A percentile compares a stretch with the other conserved stretches of the same genome.
Evolutionary conservation across 2,329 filamentous ascomycete genomes (phyloP).

Genomic region (Aureobasidium uvarum): DNA sequence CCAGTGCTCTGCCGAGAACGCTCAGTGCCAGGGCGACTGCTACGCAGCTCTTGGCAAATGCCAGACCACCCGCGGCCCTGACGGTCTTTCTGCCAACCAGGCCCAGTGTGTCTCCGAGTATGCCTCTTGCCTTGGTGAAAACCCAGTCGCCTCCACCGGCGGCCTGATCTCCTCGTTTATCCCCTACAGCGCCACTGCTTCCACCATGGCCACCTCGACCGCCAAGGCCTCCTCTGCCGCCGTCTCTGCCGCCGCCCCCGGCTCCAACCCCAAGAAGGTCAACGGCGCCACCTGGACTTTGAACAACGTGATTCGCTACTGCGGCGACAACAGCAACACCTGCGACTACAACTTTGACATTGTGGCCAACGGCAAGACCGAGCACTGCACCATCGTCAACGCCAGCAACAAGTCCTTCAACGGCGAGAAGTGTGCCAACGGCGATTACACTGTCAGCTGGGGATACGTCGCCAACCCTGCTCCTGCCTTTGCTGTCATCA

Average conservation of each 20-base stretch:
- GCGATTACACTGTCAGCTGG: slow-evolving; percentile 25
- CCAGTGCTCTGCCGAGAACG: too few species aligned
- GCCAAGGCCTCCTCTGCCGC: slow-evolving; percentile 6
- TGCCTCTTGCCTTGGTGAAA: slow-evolving; percentile 23
- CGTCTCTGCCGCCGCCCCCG: neutral
- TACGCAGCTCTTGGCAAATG: slow-evolving; percentile 16
- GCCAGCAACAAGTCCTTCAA: slow-evolving; percentile 24
- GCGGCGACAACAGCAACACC: slow-evolving; percentile 21
- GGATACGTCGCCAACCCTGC: slow-evolving; percentile 27
- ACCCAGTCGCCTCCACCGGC: slow-evolving; percentile 11
- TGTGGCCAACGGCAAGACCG: slow-evolving; percentile 21
- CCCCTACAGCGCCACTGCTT: neutral
- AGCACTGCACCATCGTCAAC: slow-evolving; percentile 27
- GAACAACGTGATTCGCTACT: slow-evolving; percentile 28
- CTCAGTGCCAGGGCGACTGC: slow-evolving; percentile 14
- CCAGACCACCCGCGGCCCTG: slow-evolving; percentile 1
- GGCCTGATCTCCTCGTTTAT: neutral
- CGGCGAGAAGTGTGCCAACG: slow-evolving; percentile 23
- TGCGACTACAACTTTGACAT: slow-evolving; percentile 30
- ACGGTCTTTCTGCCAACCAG: slow-evolving; percentile 20
- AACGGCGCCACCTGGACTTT: slow-evolving; percentile 26
- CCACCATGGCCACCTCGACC: slow-evolving; percentile 16
- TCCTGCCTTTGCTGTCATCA: slow-evolving; percentile 27
- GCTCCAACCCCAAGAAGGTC: slow-evolving; percentile 21
- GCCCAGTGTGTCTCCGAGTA: slow-evolving; percentile 15